Evolutionary conservation across 2,329 filamentous ascomycete genomes (phyloP), one percentile per base, ranked within the genome.

Genomic region (Colletotrichum orbiculare): DNA sequence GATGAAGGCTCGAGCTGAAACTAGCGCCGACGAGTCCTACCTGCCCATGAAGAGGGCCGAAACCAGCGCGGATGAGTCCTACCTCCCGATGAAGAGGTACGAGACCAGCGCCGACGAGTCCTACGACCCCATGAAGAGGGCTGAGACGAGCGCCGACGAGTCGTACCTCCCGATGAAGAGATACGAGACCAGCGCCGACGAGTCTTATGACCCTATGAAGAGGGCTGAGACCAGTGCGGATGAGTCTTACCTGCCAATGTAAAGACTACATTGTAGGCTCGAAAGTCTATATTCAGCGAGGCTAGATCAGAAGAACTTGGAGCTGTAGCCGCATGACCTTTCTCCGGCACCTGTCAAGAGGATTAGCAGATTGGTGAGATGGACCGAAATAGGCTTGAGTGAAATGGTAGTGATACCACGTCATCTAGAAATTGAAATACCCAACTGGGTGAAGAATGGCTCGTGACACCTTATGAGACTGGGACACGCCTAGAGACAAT

Each of bases 1-100:
- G 8, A 66, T 66, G 63, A 56, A 47, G 17, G 15, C 43, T 46
- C 57, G 62, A 8, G 50, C 58, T 6, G 58, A 65, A 33, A 56
- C 47, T 1, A 65, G 52, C 7, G 62, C 62, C 10, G 62, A 65
- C 11, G 62, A 65, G 45, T 65, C 62, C 4, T 64, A 64, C 15
- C 33, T 50, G 8, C 61, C 62, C 1, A 64, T 64, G 61, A 61
- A 53, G 43, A 43, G 62, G 2, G 49, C 38, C 6, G 50, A 64
- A 17, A 50, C 50, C 1, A 65, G 57, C 15, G 60, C 60, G 8
- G 54, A 64, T 12, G 54, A 58, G 17, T 58, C 55, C 6, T 58
- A 58, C 25, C n/a, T 17, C 17, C 55, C 55, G 9, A 58, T 58
- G 55, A 63, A 34, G 39, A 17, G 60, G 2, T 54, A 45, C 6